A percentile compares a stretch with the other conserved stretches of the same genome.
Evolutionary conservation across 805 yeast species (phyloP).

Genomic region (Yueomyces sp.): DNA sequence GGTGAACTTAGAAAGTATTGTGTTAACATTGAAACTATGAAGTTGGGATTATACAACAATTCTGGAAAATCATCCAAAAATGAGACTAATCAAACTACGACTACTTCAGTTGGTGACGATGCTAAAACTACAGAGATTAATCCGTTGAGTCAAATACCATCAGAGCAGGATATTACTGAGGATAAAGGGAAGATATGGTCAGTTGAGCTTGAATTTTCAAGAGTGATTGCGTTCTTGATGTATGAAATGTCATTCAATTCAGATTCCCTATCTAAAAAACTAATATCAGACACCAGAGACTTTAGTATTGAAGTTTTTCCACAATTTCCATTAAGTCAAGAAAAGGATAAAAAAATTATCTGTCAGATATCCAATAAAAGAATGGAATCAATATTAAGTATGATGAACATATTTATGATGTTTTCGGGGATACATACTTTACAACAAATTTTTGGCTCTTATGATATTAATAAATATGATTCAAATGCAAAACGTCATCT

Average conservation of each 20-base stretch:
- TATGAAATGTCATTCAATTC: conserved; percentile 23
- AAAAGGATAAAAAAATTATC: conserved; percentile 10
- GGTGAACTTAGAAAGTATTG: conserved; percentile 27
- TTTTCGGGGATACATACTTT: conserved; percentile 33
- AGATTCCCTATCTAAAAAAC: conserved; percentile 10
- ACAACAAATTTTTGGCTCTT: conserved; percentile 27
- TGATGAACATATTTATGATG: conserved; percentile 32
- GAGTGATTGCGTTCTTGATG: conserved; percentile 10
- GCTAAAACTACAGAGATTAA: not conserved
- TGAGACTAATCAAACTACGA: conserved; percentile 11
- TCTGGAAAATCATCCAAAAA: conserved; percentile 7
- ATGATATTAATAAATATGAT: conserved; percentile 11
- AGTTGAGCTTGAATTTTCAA: not conserved
- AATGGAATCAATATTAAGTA: conserved; percentile 25
- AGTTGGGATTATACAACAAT: conserved; percentile 10
- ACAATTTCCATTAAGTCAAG: conserved; percentile 3
- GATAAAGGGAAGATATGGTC: not conserved
- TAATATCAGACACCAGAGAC: conserved; percentile 22
- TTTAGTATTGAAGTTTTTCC: conserved; percentile 16
- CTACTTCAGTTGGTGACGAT: not conserved
- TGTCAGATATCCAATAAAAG: conserved; percentile 17
- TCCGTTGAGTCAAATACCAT: not conserved
- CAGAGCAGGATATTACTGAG: not conserved
- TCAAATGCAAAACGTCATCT: conserved; percentile 20
- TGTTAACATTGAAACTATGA: conserved; percentile 14